A percentile compares a stretch with the other conserved stretches of the same genome.
Conservation (phyloP, 169 alveolate genomes). For the Plasmodium inui region DNA sequence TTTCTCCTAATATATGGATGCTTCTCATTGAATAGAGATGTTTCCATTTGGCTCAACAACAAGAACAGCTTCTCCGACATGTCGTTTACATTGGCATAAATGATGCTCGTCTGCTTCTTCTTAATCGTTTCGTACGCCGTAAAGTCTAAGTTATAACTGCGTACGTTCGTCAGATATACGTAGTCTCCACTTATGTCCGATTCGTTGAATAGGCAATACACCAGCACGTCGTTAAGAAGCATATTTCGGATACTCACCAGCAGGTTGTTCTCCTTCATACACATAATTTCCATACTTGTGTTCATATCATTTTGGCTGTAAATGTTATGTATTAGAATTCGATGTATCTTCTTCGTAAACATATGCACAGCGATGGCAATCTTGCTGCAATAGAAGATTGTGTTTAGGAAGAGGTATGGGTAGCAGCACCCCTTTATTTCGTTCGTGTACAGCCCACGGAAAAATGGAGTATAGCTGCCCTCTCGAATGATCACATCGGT, state of each 20-base stretch:
- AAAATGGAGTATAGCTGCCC: slow-evolving; percentile 30
- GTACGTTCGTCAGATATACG: slow-evolving; percentile 37
- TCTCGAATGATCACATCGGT: slow-evolving; percentile 27
- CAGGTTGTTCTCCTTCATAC: slow-evolving; percentile 40
- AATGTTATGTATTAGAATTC: slow-evolving; percentile 13
- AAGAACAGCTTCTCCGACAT: slow-evolving; percentile 39
- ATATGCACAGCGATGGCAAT: slow-evolving; percentile 68
- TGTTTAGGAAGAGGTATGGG: slow-evolving; percentile 67
- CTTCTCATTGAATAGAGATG: slow-evolving; percentile 30
- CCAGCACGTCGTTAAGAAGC: slow-evolving; percentile 58
- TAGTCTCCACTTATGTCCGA: slow-evolving; percentile 35
- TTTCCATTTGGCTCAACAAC: slow-evolving; percentile 59
- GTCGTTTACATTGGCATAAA: slow-evolving; percentile 44
- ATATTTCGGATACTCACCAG: slow-evolving; percentile 57
- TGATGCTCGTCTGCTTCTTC: slow-evolving; percentile 6
- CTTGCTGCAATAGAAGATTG: slow-evolving; percentile 50
- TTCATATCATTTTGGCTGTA: slow-evolving; percentile 25
- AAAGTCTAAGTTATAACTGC: slow-evolving; percentile 51
- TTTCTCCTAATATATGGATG: slow-evolving; percentile 76
- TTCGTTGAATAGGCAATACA: slow-evolving; percentile 56
- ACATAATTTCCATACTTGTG: slow-evolving; percentile 53
- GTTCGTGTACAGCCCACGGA: slow-evolving; percentile 61
- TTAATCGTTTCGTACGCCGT: slow-evolving; percentile 14
- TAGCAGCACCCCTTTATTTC: slow-evolving; percentile 70
- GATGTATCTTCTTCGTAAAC: slow-evolving; percentile 50